These are phyloP conservation scores for Rhodotorula sp. DNA, from an alignment of 1,284 basidiomycete species.

Conservation along the genomic window DNA sequence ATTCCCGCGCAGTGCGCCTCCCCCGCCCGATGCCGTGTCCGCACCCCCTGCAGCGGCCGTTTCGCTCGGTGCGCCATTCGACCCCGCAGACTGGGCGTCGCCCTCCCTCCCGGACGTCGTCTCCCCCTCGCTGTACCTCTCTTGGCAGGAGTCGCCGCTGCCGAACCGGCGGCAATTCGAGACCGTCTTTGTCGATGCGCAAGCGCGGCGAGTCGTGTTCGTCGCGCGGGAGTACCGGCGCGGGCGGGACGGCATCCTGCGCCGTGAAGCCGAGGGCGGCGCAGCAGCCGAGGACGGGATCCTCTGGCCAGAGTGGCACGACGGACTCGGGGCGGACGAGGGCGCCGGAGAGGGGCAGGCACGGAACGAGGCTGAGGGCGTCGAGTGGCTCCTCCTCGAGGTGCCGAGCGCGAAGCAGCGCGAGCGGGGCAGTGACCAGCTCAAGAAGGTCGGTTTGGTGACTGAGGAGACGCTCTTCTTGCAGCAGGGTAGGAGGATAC, in stretches of 20 bases:
- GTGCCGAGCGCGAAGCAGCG: conserved; percentile 3
- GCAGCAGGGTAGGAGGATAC: conserved; percentile 7
- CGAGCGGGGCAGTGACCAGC: conserved; percentile 5
- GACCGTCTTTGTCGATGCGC: conserved; percentile 10
- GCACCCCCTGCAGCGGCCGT: not conserved
- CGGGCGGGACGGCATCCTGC: conserved; percentile 1
- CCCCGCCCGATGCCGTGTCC: not conserved
- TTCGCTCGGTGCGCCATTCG: not conserved
- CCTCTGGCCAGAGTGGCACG: conserved; percentile 11
- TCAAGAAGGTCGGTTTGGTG: conserved; percentile 16
- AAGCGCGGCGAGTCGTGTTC: conserved; percentile 1
- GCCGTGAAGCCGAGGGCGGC: not conserved
- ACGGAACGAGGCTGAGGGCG: not conserved
- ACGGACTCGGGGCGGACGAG: conserved; percentile 4
- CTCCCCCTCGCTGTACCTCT: conserved; percentile 15
- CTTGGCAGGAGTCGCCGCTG: not conserved
- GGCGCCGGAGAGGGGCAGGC: not conserved
- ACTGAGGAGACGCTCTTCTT: conserved; percentile 21
- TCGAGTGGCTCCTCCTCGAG: conserved; percentile 16
- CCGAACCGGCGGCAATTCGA: not conserved
- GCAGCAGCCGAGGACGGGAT: not conserved
- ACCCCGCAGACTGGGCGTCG: conserved; percentile 5
- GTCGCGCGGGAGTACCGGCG: conserved; percentile 18
- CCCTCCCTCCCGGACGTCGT: conserved; percentile 5
- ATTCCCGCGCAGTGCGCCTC: not conserved